Evolutionary conservation across 2,329 filamentous ascomycete genomes (phyloP), one percentile per base, ranked within the genome.

Genomic region (Hypoxylon sp.): DNA sequence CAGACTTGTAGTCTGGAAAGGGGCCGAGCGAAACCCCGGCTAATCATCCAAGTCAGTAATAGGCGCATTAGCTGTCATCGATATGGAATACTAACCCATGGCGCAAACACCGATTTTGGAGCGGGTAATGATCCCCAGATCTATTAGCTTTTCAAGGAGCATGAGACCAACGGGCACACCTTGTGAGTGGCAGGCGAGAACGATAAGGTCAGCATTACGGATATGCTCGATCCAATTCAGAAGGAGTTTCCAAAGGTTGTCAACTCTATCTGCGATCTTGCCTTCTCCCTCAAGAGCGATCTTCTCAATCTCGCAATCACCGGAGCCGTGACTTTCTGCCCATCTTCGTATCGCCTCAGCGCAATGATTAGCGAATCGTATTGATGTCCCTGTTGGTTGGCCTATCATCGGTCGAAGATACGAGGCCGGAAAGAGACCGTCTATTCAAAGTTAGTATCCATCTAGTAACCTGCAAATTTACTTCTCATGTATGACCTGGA

Each of bases 151-250:
- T 4, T 94, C 93, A 4, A 98, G 84, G 2, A 99, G 84, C 89
- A 97, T 97, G 64, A 97, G 86, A 4, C 92, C 91, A 0, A 99
- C 96, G 0, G 96, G 96, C 0, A 98, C 96, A 20, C 96, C 96
- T 78, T 99, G 96, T 2, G 93, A 97, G 77, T 99, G 96, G 64
- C 93, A 97, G 2, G 93, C 93, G n/a, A 99, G 82, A 38, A 99
- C 79, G 42, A 99, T 90, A 65, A 98, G 90, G 78, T 99, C 96
- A 0, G 96, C 94, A 55, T 86, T 87, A 53, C 92, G 89, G 30
- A 99, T 91, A 68, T 95, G 90, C 36, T 97, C 93, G 69, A 97
- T 92, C 93, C 93, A 97, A 77, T 97, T 97, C 26, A 97, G 84
- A 58, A 99, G 83, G 8, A 98, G 84, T 78, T 95, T 97, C 96